Conservation (phyloP, 805 yeast species). For the Debaryomyces tyrocola region DNA sequence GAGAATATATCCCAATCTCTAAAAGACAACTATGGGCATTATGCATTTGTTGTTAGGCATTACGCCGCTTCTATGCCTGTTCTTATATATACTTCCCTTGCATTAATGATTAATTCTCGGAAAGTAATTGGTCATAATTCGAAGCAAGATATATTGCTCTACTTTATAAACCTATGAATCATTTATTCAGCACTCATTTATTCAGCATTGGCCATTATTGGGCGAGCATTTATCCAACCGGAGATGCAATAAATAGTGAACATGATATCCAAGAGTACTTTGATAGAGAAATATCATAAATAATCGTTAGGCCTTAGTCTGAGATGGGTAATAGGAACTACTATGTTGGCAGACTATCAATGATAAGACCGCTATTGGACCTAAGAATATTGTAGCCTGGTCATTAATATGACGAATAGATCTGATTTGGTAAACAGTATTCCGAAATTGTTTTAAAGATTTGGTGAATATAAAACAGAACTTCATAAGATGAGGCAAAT, state of each 20-base stretch:
- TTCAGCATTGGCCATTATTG: not conserved
- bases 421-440: too few relatives aligned
- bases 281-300: not conserved
- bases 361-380: too few relatives aligned
- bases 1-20: too few relatives aligned
- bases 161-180: not conserved
- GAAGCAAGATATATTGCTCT: not conserved
- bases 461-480: slow-evolving; percentile 1
- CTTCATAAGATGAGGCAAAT: not conserved
- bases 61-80: too few relatives aligned
- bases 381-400: too few relatives aligned
- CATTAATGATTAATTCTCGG: slow-evolving; percentile 6
- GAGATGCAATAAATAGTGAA: not conserved
- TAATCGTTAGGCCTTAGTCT: too few relatives aligned
- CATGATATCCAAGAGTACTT: not conserved
- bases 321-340: too few relatives aligned
- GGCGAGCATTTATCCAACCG: not conserved
- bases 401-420: too few relatives aligned
- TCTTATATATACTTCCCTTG: too few relatives aligned
- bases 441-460: not conserved
- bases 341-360: too few relatives aligned
- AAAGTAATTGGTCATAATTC: not conserved
- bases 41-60: too few relatives aligned
- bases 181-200: not conserved
- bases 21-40: too few relatives aligned